Conservation (phyloP, 225 moss, liverwort and hornwort species). For the Lunularia cruciata region DNA sequence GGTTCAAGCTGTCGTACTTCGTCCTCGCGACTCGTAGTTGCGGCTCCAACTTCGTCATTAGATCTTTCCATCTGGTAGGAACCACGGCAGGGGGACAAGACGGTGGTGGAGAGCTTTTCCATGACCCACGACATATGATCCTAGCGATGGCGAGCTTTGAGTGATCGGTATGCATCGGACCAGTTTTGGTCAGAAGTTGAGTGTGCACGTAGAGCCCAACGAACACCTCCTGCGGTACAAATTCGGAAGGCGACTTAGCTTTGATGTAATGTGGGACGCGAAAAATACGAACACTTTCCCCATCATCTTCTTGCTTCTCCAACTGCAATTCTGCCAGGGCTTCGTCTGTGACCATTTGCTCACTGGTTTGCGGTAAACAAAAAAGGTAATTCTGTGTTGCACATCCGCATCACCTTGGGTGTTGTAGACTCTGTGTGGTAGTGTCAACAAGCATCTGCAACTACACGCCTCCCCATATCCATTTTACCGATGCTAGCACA, state of each 20-base stretch:
- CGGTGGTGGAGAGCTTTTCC: background rate
- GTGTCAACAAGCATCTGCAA: too few relatives aligned
- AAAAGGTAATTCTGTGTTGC: too few relatives aligned
- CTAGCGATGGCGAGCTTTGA: conserved; percentile 13
- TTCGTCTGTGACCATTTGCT: too few relatives aligned
- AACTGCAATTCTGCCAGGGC: too few relatives aligned
- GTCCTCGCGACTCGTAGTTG: background rate
- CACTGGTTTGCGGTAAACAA: too few relatives aligned
- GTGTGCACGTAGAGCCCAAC: conserved; percentile 4
- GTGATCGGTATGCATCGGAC: background rate
- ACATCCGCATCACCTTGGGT: too few relatives aligned
- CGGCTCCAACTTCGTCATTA: background rate
- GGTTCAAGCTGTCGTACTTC: background rate
- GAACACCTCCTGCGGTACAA: background rate
- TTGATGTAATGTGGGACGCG: background rate
- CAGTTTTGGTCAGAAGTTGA: background rate
- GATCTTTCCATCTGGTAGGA: too few relatives aligned
- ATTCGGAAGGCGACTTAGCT: background rate
- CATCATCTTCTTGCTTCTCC: background rate
- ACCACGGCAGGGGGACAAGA: background rate
- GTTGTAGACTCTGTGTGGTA: too few relatives aligned
- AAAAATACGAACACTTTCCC: background rate
- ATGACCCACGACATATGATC: background rate
- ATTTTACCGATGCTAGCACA: too few relatives aligned
- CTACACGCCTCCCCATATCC: too few relatives aligned